Percentiles rank a stretch among this genome's conserved stretches.
Evolutionary conservation across 2,329 filamentous ascomycete genomes (phyloP).

Genomic region (Fusarium caatingaense): DNA sequence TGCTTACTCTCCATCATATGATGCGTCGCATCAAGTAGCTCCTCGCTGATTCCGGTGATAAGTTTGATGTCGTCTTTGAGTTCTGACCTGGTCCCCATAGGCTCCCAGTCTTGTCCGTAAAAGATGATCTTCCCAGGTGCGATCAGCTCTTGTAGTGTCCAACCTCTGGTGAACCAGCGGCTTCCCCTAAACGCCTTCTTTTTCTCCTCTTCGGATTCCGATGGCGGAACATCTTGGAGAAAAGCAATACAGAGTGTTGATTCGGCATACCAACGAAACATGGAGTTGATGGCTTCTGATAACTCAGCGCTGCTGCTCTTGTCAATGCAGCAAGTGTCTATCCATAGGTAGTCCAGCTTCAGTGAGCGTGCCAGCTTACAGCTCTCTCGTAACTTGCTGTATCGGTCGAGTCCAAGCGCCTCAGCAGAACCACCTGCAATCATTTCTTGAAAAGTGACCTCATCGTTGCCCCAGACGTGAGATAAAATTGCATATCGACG

Average conservation of each 20-base stretch:
- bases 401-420: conserved; percentile 9
- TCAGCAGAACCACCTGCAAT: neutral
- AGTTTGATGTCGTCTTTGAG: conserved; percentile 33
- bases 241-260: conserved; percentile 45
- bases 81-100: conserved; percentile 31
- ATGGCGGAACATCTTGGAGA: conserved; percentile 37
- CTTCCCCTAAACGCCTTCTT: conserved; percentile 19
- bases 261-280: conserved; percentile 50
- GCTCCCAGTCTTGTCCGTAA: conserved; percentile 41
- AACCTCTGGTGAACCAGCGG: conserved; percentile 47
- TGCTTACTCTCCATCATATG: conserved; percentile 19
- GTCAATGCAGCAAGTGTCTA: conserved; percentile 51
- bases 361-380: conserved; percentile 35
- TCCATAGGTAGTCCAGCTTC: conserved; percentile 45
- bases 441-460: conserved; percentile 41
- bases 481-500: conserved; percentile 46
- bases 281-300: conserved; percentile 49
- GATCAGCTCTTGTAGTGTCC: conserved; percentile 48
- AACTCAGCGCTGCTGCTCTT: conserved; percentile 49
- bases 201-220: neutral
- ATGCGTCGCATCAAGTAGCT: conserved; percentile 28
- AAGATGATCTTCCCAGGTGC: conserved; percentile 44
- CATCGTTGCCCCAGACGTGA: conserved; percentile 44
- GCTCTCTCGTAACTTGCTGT: conserved; percentile 39
- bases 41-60: conserved; percentile 34